Base-by-base conservation (phyloP, 306 rosid species). In the Macrotyloma uniflorum region DNA sequence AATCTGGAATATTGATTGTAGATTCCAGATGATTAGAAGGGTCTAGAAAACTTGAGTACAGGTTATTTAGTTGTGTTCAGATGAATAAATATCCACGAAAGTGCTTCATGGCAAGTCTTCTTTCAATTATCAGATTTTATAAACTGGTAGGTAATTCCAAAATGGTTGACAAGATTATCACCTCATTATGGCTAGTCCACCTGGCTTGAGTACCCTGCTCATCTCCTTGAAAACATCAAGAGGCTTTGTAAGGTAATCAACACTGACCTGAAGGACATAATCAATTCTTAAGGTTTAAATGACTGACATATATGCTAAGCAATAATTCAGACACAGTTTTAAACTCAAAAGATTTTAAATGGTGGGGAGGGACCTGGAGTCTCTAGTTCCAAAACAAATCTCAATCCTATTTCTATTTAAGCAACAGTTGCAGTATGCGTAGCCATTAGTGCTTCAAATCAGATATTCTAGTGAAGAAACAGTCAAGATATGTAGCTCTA, bases 101-200 rank as follows among this genome's bases (percentile, higher is more conserved):
- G 72, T 42, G 49, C 61, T 59, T 61, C 15, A 33, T 68, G 55
- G 46, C 30, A 58, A 55, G 12, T 9, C 47, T 55, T 26, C 75
- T 62, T 50, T 32, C 36, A 67, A 28, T 58, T 40, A 68, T 49
- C 30, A 79, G 71, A 57, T 66, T 77, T 61, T 36, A 30, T 42
- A 13, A 15, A 72, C 14, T 66, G 53, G 9, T 40, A 55, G 75
- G 36, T 24, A 32, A 70, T 54, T 72, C 50, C 49, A 49, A 70
- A 77, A 49, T 33, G 19, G 62, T 24, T n/a, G 26, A 69, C 26
- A 84, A 72, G 69, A 72, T 74, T 30, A 49, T 82, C 77, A 92
- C 96, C 96, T 92, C 82, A 87, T 89, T 77, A 90, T 78, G 79
- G 96, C 91, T 63, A 89, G 80, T 85, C 93, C 96, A 47, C 96